phyloP scores from a whole-genome alignment of 2,329 filamentous ascomycete genomes.

The Plenodomus lindquistii region DNA sequence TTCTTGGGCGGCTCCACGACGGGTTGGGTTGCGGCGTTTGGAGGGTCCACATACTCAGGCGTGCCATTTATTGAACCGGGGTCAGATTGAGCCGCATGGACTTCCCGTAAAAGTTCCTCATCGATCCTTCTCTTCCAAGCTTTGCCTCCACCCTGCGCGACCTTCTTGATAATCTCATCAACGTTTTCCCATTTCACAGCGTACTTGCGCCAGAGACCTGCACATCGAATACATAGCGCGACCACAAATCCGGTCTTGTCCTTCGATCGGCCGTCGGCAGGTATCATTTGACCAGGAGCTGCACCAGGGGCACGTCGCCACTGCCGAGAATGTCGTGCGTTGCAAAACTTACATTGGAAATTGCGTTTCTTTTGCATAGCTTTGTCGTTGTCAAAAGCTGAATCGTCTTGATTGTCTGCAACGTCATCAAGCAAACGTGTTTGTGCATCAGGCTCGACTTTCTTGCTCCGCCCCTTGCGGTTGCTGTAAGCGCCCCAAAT shows the following conservation, averaged over 20 bases:
- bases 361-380: constrained; percentile 75
- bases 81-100: constrained; percentile 42
- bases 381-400: constrained; percentile 90
- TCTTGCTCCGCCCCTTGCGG: constrained; percentile 88
- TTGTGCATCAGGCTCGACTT: constrained; percentile 56
- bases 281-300: constrained; percentile 69
- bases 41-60: constrained; percentile 34
- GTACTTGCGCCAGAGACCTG: constrained; percentile 92
- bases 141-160: constrained; percentile 75
- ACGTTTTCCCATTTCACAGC: constrained; percentile 94
- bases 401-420: constrained; percentile 90
- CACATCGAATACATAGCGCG: constrained; percentile 87
- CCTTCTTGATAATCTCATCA: constrained; percentile 88
- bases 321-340: constrained; percentile 75
- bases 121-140: constrained; percentile 89
- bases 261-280: constrained; percentile 71
- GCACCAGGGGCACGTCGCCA: constrained; percentile 89
- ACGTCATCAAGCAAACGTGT: constrained; percentile 88
- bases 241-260: constrained; percentile 78
- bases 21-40: constrained; percentile 26
- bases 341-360: constrained; percentile 95
- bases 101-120: constrained; percentile 83
- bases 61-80: constrained; percentile 27
- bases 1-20: constrained; percentile 61
- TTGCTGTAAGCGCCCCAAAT: constrained; percentile 90